Base-by-base conservation (phyloP, 139 green algal species). In the Coelastrella sp. region DNA sequence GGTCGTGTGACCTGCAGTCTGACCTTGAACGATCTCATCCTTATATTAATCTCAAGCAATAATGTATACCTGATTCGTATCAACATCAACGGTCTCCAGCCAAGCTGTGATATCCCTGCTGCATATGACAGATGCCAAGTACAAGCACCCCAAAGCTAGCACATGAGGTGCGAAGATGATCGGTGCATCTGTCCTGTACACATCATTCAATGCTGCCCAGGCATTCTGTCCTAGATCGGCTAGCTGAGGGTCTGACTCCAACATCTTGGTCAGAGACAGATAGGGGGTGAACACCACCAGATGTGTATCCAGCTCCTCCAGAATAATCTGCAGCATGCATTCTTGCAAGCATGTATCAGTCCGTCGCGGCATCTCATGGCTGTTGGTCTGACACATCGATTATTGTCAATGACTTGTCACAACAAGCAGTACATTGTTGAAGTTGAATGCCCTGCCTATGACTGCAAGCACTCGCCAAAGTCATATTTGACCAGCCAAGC, bases 201-300 rank as follows among this genome's bases (percentile, higher is more conserved):
- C 87, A 83, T 97, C 94, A 40, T 94, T 95, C 7, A 95, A 68
- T 5, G 93, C 81, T 1, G 90, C 91, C 92, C 91, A 94, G 23
- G 88, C 84, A 9, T 64, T 81, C 72, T 91, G 86, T 2, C 83
- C 87, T 9, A 91, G 32, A 15, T 87, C 82, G 7, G 81, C 57
- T 30, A 93, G 71, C 27, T 77, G 51, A 6, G 86, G 32, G 35
- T 92, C 87, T 2, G 71, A 66, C 4, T 63, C 64, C 13, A 90
- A 51, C 1, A 68, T 23, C 27, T 72, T 73, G 48, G 63, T 71
- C 0, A 96, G 87, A 17, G 92, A 85, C 2, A 87, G 84, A 81
- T 95, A 94, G 5, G 94, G 93, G 79, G 86, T 91, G 88, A 90
- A 94, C 37, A 96, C 87, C 17, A 96, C 81, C 4, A 97, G 90